These are phyloP conservation scores for Cyberlindnera samutprakarnensis DNA, from an alignment of 805 yeast species.

Conservation along the genomic window DNA sequence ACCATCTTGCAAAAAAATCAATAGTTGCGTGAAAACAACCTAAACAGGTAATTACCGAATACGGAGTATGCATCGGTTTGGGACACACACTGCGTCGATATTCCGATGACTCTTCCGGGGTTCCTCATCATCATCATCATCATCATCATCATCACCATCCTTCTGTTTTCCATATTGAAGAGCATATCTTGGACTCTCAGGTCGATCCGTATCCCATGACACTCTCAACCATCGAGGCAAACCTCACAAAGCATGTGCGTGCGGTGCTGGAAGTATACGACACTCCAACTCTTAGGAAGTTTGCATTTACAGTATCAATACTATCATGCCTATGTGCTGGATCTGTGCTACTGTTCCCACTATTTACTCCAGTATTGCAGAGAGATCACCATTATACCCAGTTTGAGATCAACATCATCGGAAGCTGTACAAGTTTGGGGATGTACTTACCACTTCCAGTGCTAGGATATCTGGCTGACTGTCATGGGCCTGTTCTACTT, in stretches of 20 bases:
- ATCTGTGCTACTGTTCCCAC: conserved; percentile 72
- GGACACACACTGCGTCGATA: no score
- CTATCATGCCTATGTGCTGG: conserved; percentile 71
- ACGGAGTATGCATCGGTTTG: no score
- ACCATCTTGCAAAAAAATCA: no score
- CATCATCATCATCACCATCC: no score
- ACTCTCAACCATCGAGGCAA: conserved; percentile 28
- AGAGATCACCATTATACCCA: conserved; percentile 52
- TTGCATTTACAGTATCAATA: conserved; percentile 52
- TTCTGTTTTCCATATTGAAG: no score
- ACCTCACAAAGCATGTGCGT: conserved; percentile 38
- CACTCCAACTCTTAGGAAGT: conserved; percentile 29
- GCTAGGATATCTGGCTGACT: conserved; percentile 75
- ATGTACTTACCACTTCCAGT: conserved; percentile 80
- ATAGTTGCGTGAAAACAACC: no score
- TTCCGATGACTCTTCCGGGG: no score
- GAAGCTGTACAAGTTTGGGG: conserved; percentile 70
- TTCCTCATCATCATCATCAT: no score
- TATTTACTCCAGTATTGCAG: conserved; percentile 68
- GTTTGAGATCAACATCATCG: conserved; percentile 62
- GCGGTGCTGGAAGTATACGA: conserved; percentile 34
- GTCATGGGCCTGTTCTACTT: conserved; percentile 74
- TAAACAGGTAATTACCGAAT: no score
- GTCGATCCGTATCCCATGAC: conserved; percentile 13
- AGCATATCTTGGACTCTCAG: neutral